Evolutionary conservation across 768 basidiomycete genomes (phyloP).

Genomic region (Cystobasidium ongulense): DNA sequence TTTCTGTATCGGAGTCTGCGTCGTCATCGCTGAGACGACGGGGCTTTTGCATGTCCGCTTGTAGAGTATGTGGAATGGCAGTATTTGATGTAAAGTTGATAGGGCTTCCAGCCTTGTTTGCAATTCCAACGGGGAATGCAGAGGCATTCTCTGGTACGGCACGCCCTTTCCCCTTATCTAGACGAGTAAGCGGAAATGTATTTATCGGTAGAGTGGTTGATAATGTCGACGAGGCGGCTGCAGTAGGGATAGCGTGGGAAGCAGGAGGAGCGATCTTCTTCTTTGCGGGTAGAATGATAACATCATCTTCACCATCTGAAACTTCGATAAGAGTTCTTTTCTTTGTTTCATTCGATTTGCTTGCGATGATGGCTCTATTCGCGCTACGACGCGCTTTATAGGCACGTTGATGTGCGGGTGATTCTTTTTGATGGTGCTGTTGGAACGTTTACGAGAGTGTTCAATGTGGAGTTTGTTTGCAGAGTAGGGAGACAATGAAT

Average conservation of each 20-base stretch:
- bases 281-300: neutral
- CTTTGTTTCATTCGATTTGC: neutral
- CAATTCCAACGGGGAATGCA: neutral
- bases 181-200: neutral
- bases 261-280: neutral
- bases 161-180: neutral
- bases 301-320: neutral
- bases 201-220: neutral
- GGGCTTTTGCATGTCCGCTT: neutral
- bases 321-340: neutral
- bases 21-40: neutral
- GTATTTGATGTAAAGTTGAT: neutral
- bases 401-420: neutral
- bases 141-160: neutral
- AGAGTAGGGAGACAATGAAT: neutral
- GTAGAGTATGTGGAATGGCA: neutral
- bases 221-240: neutral
- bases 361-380: neutral
- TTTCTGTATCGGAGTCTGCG: neutral
- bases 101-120: neutral
- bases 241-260: neutral
- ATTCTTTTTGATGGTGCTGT: constrained; percentile 8
- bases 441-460: neutral
- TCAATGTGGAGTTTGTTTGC: neutral
- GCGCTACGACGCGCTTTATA: neutral